Evolutionary conservation across 2,329 filamentous ascomycete species (phyloP), one percentile per base, ranked within the genome.

Genomic region (Hymenoscyphus repandus): DNA sequence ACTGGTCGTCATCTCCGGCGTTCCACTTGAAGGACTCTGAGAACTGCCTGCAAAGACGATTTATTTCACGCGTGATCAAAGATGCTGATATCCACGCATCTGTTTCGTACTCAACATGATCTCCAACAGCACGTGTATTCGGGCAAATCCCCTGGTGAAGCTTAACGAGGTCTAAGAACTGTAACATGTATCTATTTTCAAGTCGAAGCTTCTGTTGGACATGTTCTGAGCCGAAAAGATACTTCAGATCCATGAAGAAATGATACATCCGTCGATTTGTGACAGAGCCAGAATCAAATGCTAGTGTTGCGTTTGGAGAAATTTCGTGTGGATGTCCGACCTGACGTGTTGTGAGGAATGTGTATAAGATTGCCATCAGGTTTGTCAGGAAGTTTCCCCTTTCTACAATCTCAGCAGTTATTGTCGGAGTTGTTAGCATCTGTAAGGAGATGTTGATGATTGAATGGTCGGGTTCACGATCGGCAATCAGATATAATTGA

Each of bases 51-150:
- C 92, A 96, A 34, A 97, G 79, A 48, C 89, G 83, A 66, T 97
- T 97, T 67, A 99, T 92, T 67, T 99, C 92, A 45, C 92, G 81
- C 45, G 93, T 96, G 51, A 99, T 88, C 45, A 97, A 77, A 6
- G 91, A 96, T 3, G 93, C 92, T 51, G 89, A 95, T 47, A 99
- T 97, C 93, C 93, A 99, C 17, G 90, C 88, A 70, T 99, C 95
- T 1, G 91, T 95, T 69, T 99, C 93, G 65, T 97, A 99, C 68
- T 99, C 95, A 31, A 99, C 88, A 67, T 99, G 93, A 64, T 97
- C 93, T 13, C 91, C 90, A 18, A 96, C 82, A 2, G 92, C 93
- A 55, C 95, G 81, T 41, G 91, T 77, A 62, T 97, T 99, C 1
- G 93, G 93, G 61, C 92, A 96, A 50, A 99, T 96, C 27, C 93